Percentiles rank a stretch among this genome's conserved stretches.
Conservation (phyloP, 805 yeast species). For the Naumovozyma baii region DNA sequence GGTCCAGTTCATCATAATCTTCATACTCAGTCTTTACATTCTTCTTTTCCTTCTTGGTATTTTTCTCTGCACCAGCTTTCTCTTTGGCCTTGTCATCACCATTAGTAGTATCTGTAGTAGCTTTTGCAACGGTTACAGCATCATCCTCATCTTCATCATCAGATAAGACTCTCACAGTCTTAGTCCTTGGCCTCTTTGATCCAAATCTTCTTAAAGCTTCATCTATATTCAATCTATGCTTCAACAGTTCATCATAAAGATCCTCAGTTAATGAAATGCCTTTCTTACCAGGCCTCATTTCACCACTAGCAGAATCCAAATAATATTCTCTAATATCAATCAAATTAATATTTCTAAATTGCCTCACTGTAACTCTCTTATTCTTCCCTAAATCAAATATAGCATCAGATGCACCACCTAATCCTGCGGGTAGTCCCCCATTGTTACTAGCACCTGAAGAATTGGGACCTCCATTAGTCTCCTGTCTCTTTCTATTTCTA, state of each 20-base stretch:
- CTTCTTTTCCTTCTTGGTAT: slow-evolving; percentile 1
- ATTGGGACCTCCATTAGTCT: slow-evolving; percentile 2
- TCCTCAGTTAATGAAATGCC: slow-evolving; percentile 34
- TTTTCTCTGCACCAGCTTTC: background rate
- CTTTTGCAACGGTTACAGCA: slow-evolving; percentile 5
- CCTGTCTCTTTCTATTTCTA: slow-evolving; percentile 18
- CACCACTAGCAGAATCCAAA: slow-evolving; percentile 44
- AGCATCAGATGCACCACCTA: slow-evolving; percentile 17
- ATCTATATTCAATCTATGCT: slow-evolving; percentile 30
- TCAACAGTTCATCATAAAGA: slow-evolving; percentile 28
- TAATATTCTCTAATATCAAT: slow-evolving; percentile 84
- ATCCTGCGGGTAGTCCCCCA: slow-evolving; percentile 3
- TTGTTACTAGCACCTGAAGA: slow-evolving; percentile 4
- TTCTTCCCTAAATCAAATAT: slow-evolving; percentile 41
- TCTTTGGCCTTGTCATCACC: slow-evolving; percentile 3
- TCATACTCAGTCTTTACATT: slow-evolving; percentile 7
- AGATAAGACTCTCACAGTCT: slow-evolving; percentile 23
- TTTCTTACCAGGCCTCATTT: slow-evolving; percentile 73
- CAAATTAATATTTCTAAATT: slow-evolving; percentile 54
- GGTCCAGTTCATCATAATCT: slow-evolving; percentile 5
- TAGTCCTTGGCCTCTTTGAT: slow-evolving; percentile 27
- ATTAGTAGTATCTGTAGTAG: slow-evolving; percentile 1
- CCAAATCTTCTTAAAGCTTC: slow-evolving; percentile 31
- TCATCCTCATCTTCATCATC: slow-evolving; percentile 24
- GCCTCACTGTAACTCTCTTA: slow-evolving; percentile 65